Conservation (phyloP, 345 rosid species). For the Bruguiera sexangula region DNA sequence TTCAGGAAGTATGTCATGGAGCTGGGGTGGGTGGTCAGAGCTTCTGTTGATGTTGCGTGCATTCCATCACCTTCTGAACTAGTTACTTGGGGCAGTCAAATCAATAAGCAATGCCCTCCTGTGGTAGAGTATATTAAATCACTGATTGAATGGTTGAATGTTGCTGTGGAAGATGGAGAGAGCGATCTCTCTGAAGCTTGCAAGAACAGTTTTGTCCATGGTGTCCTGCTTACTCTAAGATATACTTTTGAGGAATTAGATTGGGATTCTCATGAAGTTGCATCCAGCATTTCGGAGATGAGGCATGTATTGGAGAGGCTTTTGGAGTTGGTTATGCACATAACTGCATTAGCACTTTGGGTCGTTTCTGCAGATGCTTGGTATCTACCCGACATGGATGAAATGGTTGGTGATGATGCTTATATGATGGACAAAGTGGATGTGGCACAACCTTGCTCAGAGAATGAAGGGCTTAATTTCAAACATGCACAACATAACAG, state of each 20-base stretch:
- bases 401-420: slow-evolving; percentile 59
- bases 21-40: slow-evolving; percentile 69
- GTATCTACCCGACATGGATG: slow-evolving; percentile 84
- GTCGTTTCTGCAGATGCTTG: slow-evolving; percentile 98
- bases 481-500: slow-evolving; percentile 38
- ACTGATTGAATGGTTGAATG: slow-evolving; percentile 72
- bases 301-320: slow-evolving; percentile 65
- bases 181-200: slow-evolving; percentile 83
- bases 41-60: slow-evolving; percentile 49
- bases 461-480: slow-evolving; percentile 38
- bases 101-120: slow-evolving; percentile 38
- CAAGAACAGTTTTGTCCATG: slow-evolving; percentile 87
- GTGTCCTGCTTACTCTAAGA: slow-evolving; percentile 74
- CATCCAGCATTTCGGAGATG: slow-evolving; percentile 63
- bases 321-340: slow-evolving; percentile 64
- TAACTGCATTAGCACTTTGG: slow-evolving; percentile 89
- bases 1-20: slow-evolving; percentile 89
- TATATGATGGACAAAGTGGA: slow-evolving; percentile 46
- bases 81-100: slow-evolving; percentile 29
- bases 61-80: slow-evolving; percentile 37
- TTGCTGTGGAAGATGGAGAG: slow-evolving; percentile 69
- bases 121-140: slow-evolving; percentile 69
- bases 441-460: slow-evolving; percentile 29
- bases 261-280: slow-evolving; percentile 69
- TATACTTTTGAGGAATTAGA: slow-evolving; percentile 95